Evolutionary conservation across 805 yeast genomes (phyloP), one percentile per base, ranked within the genome.

Genomic region (Komagataella kurtzmanii): DNA sequence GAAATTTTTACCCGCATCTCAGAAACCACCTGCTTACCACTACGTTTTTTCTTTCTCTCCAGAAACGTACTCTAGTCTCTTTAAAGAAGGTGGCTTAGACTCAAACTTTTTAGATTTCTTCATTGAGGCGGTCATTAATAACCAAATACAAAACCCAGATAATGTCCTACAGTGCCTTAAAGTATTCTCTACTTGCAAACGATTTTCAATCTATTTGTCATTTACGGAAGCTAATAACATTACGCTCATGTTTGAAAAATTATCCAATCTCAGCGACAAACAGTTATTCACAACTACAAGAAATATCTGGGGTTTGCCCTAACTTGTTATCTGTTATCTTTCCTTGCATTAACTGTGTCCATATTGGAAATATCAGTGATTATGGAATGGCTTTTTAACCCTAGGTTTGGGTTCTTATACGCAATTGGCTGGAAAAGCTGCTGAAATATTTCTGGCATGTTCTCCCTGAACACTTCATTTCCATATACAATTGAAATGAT

Each of bases 21-120:
- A 61, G 52, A 67, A 58, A 51, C 52, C 47, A 1, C 55, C 55
- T 3, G 72, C 74, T 2, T 74, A 71, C 51, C 48, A 55, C 10
- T 74, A 70, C 53, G 64, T 75, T 1, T 53, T 76, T 4, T 50
- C 53, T 2, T 44, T 76, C 1, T 54, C 64, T 1, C 48, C 65
- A 0, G 47, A 53, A 0, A 58, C 60, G 1, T 66, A 69, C 45
- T 17, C 54, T 1, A 57, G 58, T 8, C 54, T 74, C 2, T 80
- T 76, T 52, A 56, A 59, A 6, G 51, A 58, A 3, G 68, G 74
- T 7, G 82, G 81, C 1, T 60, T 81, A 1, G 85, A 80, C 44
- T 57, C 73, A 0, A 75, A 71, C 10, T 70, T 75, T 53, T 60
- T 80, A 6, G 66, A 65, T n/a, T 73, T 77, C 53, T 73, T 68